Percentiles rank a stretch among this genome's conserved stretches.
These are phyloP conservation scores for Hypomontagnella submonticulosa DNA, from an alignment of 495 filamentous ascomycete genomes.

Conservation along the genomic window DNA sequence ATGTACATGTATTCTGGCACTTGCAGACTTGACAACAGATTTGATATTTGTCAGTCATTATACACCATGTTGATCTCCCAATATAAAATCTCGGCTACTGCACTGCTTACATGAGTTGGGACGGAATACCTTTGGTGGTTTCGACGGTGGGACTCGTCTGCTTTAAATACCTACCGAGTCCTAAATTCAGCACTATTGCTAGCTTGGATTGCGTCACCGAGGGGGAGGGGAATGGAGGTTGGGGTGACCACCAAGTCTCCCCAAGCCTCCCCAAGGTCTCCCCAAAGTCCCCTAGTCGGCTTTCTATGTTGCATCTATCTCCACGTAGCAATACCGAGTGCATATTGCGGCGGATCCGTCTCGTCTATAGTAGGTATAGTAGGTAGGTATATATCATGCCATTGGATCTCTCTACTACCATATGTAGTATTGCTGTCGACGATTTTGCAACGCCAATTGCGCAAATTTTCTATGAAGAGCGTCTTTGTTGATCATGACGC, in stretches of 20 bases:
- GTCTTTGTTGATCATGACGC: slow-evolving; percentile 38
- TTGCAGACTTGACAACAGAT: no score
- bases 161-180: slow-evolving; percentile 28
- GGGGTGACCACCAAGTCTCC: no score
- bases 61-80: no score
- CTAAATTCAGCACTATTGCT: slow-evolving; percentile 1
- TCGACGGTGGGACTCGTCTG: neutral
- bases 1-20: no score
- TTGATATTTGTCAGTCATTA: no score
- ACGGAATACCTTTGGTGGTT: no score
- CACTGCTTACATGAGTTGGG: no score
- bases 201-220: slow-evolving; percentile 32
- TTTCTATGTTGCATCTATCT: slow-evolving; percentile 34
- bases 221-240: neutral
- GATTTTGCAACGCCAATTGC: slow-evolving; percentile 35
- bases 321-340: slow-evolving; percentile 18
- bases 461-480: slow-evolving; percentile 36
- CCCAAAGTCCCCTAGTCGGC: slow-evolving; percentile 32
- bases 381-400: slow-evolving; percentile 10
- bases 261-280: no score
- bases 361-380: slow-evolving; percentile 12
- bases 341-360: slow-evolving; percentile 31
- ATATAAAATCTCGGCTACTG: no score
- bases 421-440: slow-evolving; percentile 32
- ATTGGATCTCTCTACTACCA: slow-evolving; percentile 26